Conservation (phyloP, 2,329 filamentous ascomycete species). For the Metarhizium sp. region DNA sequence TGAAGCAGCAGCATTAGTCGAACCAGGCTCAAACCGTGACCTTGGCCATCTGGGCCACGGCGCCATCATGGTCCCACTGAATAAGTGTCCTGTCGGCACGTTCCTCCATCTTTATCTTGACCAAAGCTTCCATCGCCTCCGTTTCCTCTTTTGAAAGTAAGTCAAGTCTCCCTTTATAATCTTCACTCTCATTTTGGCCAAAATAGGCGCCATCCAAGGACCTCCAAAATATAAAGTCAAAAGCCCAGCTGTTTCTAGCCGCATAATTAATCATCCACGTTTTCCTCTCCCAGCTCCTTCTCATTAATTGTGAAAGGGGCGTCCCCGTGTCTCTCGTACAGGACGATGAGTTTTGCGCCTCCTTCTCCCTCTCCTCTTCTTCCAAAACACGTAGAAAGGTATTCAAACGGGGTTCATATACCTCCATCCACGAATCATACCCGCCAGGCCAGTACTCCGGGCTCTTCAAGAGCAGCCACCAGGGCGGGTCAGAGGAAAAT, state of each 20-base stretch:
- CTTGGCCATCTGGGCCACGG: neutral
- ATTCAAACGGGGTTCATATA: conserved; percentile 21
- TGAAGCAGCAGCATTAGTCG: no score
- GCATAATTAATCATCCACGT: conserved; percentile 25
- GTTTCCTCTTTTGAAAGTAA: neutral
- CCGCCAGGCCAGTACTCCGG: conserved; percentile 22
- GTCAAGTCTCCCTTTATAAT: neutral
- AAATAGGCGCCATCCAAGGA: conserved; percentile 25
- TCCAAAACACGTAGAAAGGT: conserved; percentile 24
- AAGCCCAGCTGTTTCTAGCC: conserved; percentile 26
- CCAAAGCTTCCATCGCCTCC: neutral
- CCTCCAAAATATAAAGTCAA: conserved; percentile 28
- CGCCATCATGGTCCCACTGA: neutral
- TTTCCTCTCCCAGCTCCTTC: conserved; percentile 24
- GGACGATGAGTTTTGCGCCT: neutral
- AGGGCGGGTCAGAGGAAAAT: conserved; percentile 25
- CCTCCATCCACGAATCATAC: conserved; percentile 18
- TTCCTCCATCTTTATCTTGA: neutral
- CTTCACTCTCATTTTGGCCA: conserved; percentile 17
- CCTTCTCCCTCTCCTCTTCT: conserved; percentile 12
- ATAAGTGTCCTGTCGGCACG: neutral
- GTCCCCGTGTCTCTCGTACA: neutral
- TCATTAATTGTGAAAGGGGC: conserved; percentile 22
- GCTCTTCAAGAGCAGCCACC: conserved; percentile 26
- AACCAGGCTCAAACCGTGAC: neutral